Base-by-base conservation (phyloP, 73 alveolate genomes). In the Diophrys appendiculata region DNA sequence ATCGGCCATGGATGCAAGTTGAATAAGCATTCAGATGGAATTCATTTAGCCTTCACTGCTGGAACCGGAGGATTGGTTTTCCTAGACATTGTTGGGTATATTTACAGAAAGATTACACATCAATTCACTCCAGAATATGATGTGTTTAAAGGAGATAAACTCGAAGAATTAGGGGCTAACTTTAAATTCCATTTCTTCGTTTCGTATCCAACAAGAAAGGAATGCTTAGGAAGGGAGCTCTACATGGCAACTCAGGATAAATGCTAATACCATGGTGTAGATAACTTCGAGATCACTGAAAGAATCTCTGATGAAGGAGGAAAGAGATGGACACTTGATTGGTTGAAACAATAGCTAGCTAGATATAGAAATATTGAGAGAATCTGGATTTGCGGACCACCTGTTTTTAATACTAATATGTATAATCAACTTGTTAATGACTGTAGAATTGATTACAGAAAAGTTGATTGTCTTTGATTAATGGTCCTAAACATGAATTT, bases 31-130 rank as follows among this genome's bases (percentile, higher is more conserved):
- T 67, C 75, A 26, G 31, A 31, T 29, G 91, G 91, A 24, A 31
- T 2, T 23, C 77, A 75, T 52, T 31, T 83, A 1, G 91, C 86
- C n/a, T 83, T 83, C 53, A 69, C 68, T 14, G 91, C 84, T 2
- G 91, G 91, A 14, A 83, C 91, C 23, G 91, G 91, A 0, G 27
- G 34, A 24, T 68, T 83, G 0, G 86, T 83, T n/a, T 83, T 75
- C 34, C 23, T 83, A 0, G 91, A 83, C 54, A 26, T 83, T 2
- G 85, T 75, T 5, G 91, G 85, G 1, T 75, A 35, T 67, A 28
- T 83, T 33, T 53, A 73, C 53, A 75, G 85, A 75, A 28, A 34
- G 32, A 43, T 33, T 24, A 78, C 76, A 0, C 72, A 52, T 24
- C 29, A 75, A 28, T 29, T 43, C 30, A 52, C 52, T 22, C 52